Evolutionary conservation across 352 stramenopile species (phyloP), one percentile per base, ranked within the genome.

Genomic region (Phytophthora palmivora): DNA sequence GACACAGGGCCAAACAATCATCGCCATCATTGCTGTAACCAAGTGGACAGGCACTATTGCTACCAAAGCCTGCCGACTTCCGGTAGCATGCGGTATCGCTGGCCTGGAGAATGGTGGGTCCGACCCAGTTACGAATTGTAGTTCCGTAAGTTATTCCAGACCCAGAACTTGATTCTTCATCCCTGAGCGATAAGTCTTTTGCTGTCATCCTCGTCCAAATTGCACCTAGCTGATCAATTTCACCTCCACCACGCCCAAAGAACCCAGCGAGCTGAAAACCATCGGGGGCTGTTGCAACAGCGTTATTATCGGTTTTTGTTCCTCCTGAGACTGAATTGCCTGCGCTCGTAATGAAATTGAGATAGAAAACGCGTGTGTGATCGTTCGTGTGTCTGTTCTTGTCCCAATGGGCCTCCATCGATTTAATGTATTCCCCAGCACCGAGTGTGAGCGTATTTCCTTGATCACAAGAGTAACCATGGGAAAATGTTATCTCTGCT

Each of bases 1-100:
- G 79, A 54, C 78, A 85, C 47, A 78, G 48, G n/a, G 64, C 53
- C 7, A 64, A 7, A 33, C 64, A 69, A 2, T 34, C 30, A 14
- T 9, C 6, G 10, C 30, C 30, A 11, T 34, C 30, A 2, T 34
- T 34, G 10, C 30, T 34, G 30, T 34, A 34, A 34, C 30, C 30
- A 9, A 34, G 30, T 12, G 30, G 30, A 34, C 30, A 34, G 30
- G 10, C 10, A 7, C 10, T 34, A 34, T 34, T 34, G 30, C 30
- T 34, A 12, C 10, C 30, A 12, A 34, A 34, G 10, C 10, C 30
- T 34, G 11, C 10, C 11, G 30, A 34, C 30, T 34, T 34, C 2
- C 30, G 30, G 10, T 34, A 34, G 30, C 30, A 34, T 10, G 30
- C 30, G 1, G 30, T 34, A 12, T 34, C 30, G 11, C 30, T 34